Percentiles rank a stretch among this genome's conserved stretches.
Conservation (phyloP, 1,284 basidiomycete genomes). For the Athelia sp. region DNA sequence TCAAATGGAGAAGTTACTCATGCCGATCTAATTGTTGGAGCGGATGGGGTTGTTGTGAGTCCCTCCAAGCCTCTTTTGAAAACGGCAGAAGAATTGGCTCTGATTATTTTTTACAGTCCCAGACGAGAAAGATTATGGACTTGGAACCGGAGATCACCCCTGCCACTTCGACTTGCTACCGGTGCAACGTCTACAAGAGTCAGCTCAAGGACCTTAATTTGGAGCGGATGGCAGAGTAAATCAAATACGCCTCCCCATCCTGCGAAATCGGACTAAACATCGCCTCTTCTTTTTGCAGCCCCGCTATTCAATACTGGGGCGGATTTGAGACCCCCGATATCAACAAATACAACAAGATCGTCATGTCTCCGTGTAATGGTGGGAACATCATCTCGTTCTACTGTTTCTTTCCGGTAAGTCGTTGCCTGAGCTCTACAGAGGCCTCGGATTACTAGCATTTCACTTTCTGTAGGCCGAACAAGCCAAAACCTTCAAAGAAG, state of each 20-base stretch:
- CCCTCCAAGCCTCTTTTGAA: neutral
- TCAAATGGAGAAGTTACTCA: no score
- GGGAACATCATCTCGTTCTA: slow-evolving; percentile 12
- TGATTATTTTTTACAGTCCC: no score
- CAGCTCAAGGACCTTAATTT: no score
- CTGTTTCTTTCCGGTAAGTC: slow-evolving; percentile 14
- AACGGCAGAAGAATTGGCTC: neutral
- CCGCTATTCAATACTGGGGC: slow-evolving; percentile 20
- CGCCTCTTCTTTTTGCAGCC: slow-evolving; percentile 26
- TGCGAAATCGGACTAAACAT: slow-evolving; percentile 22
- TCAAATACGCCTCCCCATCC: no score
- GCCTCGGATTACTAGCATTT: no score
- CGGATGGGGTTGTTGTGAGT: no score
- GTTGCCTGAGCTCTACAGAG: slow-evolving; percentile 9
- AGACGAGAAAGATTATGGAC: slow-evolving; percentile 21
- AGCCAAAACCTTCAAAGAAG: slow-evolving; percentile 27
- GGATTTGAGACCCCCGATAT: neutral
- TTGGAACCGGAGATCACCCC: slow-evolving; percentile 24
- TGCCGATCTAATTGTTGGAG: no score
- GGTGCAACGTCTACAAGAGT: slow-evolving; percentile 23
- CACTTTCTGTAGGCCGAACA: no score
- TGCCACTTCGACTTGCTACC: slow-evolving; percentile 28
- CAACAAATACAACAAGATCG: slow-evolving; percentile 29
- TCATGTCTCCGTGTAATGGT: slow-evolving; percentile 27
- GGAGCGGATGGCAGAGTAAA: no score